A percentile compares a stretch with the other conserved stretches of the same genome.
phyloP scores from a whole-genome alignment of 768 basidiomycete species.

The Serendipita vermifera region DNA sequence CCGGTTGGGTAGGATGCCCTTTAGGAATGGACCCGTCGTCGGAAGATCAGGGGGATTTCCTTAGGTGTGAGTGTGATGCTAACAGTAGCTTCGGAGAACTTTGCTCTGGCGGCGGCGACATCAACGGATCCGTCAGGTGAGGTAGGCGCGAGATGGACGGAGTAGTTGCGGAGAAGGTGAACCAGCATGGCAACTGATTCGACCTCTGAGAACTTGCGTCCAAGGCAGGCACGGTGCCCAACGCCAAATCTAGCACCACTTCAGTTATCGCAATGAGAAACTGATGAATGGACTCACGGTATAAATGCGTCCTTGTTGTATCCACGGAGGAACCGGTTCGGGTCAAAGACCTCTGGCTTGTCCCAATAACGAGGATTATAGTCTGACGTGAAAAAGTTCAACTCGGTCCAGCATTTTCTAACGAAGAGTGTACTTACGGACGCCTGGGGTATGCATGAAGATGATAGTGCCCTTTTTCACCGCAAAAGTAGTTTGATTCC shows the following conservation, averaged over 20 bases:
- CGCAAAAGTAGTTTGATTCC: neutral
- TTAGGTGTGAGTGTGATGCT: neutral
- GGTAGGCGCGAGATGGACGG: neutral
- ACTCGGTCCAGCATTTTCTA: neutral
- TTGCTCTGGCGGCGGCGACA: neutral
- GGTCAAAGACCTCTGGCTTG: conserved; percentile 3
- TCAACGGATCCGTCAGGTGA: neutral
- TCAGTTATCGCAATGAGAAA: too few relatives aligned
- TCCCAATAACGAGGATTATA: conserved; percentile 10
- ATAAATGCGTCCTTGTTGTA: conserved; percentile 8
- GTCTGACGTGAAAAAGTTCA: neutral
- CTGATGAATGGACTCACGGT: neutral
- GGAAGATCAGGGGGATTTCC: neutral
- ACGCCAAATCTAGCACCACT: neutral
- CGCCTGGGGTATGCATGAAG: neutral
- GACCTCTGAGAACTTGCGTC: conserved; percentile 9
- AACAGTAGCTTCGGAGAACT: conserved; percentile 2
- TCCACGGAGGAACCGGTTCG: neutral
- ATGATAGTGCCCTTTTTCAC: conserved; percentile 4
- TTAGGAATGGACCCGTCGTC: too few relatives aligned
- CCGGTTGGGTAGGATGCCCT: too few relatives aligned
- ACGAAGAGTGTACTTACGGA: neutral
- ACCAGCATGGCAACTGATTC: conserved; percentile 5
- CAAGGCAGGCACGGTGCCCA: conserved; percentile 1
- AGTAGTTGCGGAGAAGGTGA: conserved; percentile 3